Evolutionary conservation across 352 stramenopile genomes (phyloP).

Genomic region (Pythium phragmitis): DNA sequence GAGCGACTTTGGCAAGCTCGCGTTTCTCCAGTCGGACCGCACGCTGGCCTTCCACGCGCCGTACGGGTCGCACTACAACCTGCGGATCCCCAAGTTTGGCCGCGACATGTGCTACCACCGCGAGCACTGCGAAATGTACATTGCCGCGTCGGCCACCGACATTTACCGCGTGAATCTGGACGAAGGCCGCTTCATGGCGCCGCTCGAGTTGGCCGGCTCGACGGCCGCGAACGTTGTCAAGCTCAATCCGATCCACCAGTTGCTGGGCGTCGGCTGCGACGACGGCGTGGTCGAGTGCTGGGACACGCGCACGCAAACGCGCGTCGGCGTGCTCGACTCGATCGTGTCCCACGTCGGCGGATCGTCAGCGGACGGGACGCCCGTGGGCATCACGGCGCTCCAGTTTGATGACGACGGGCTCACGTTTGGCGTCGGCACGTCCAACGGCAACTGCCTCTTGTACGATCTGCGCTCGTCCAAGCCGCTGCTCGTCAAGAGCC

Average conservation of each 20-base stretch:
- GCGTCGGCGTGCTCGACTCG: slow-evolving; percentile 64
- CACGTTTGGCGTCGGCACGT: slow-evolving; percentile 94
- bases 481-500: slow-evolving; percentile 94
- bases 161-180: slow-evolving; percentile 99
- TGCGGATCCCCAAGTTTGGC: slow-evolving; percentile 97
- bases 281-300: slow-evolving; percentile 96
- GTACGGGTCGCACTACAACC: slow-evolving; percentile 95
- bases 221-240: slow-evolving; percentile 87
- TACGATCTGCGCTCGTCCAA: slow-evolving; percentile 96
- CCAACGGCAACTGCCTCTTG: slow-evolving; percentile 90
- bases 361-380: slow-evolving; percentile 15
- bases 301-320: slow-evolving; percentile 87
- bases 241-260: slow-evolving; percentile 89
- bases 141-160: slow-evolving; percentile 85
- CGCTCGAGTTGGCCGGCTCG: slow-evolving; percentile 59
- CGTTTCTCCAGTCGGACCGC: slow-evolving; percentile 95
- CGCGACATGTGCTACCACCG: slow-evolving; percentile 97
- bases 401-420: slow-evolving; percentile 94
- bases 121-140: slow-evolving; percentile 95
- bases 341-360: slow-evolving; percentile 51
- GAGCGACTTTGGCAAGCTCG: slow-evolving; percentile 98
- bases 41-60: slow-evolving; percentile 97
- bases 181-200: slow-evolving; percentile 94
- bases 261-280: slow-evolving; percentile 91
- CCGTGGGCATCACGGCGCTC: slow-evolving; percentile 91